phyloP scores from a whole-genome alignment of 2,329 filamentous ascomycete species.

The Penicillium freii region DNA sequence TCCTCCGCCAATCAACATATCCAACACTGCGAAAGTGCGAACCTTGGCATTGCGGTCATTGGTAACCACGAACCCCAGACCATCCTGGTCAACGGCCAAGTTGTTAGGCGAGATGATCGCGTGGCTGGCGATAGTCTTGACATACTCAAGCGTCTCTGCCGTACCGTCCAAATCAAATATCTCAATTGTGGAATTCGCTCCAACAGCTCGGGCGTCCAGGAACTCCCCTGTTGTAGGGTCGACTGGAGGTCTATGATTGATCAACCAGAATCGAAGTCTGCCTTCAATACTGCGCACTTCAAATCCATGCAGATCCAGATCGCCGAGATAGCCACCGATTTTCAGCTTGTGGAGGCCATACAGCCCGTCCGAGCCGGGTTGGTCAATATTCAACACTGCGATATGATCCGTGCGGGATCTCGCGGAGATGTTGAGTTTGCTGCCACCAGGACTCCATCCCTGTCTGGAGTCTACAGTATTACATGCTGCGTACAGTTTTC shows the following conservation, averaged over 20 bases:
- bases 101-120: neutral
- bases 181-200: neutral
- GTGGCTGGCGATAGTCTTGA: neutral
- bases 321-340: neutral
- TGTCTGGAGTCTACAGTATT: neutral
- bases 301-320: neutral
- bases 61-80: neutral
- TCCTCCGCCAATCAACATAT: neutral
- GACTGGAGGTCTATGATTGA: neutral
- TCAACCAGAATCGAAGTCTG: neutral
- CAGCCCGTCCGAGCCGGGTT: constrained; percentile 18
- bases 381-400: constrained; percentile 30
- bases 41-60: neutral
- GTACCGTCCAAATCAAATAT: neutral
- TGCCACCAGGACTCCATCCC: constrained; percentile 6
- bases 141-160: neutral
- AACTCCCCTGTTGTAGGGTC: neutral
- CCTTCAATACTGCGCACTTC: neutral
- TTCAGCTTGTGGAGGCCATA: constrained; percentile 15
- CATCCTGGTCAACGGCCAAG: neutral
- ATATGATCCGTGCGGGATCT: constrained; percentile 27
- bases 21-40: neutral
- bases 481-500: neutral
- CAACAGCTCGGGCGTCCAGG: neutral
- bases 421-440: constrained; percentile 22